These are phyloP conservation scores for Thelonectria blattea DNA, from an alignment of 2,329 filamentous ascomycete genomes.

Conservation along the genomic window DNA sequence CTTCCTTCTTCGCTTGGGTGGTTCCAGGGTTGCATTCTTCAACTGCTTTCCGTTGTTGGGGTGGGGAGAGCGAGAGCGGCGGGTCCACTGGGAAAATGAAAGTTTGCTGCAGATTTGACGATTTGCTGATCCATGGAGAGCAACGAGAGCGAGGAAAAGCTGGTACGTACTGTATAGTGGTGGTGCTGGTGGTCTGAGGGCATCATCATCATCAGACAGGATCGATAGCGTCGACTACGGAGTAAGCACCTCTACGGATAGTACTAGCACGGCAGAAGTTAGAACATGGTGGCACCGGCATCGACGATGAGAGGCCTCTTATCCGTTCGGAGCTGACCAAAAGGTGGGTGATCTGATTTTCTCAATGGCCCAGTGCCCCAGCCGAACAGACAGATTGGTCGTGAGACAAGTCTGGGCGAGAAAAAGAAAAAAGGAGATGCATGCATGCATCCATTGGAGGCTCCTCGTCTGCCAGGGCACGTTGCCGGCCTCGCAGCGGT, in stretches of 20 bases:
- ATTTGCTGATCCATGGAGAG: too few relatives aligned
- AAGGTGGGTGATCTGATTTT: slow-evolving; percentile 5
- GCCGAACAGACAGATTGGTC: slow-evolving; percentile 6
- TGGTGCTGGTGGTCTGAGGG: background rate
- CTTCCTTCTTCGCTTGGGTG: background rate
- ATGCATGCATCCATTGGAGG: background rate
- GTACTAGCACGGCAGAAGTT: background rate
- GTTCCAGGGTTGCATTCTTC: background rate
- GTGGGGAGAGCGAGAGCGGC: background rate
- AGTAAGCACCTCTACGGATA: background rate
- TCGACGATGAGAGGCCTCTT: background rate
- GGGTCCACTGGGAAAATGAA: background rate
- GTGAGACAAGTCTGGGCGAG: slow-evolving; percentile 20
- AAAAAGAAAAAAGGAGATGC: background rate
- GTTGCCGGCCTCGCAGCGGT: background rate
- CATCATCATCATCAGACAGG: background rate
- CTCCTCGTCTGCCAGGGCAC: background rate
- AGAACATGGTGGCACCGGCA: background rate
- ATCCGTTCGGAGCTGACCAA: background rate
- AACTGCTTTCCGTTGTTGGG: background rate
- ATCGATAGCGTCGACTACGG: background rate
- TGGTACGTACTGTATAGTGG: too few relatives aligned
- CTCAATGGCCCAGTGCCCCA: background rate
- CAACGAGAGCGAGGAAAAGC: too few relatives aligned
- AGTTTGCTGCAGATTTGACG: background rate